Evolutionary conservation across 2,329 filamentous ascomycete genomes (phyloP).

Genomic region (Fusarium sp.): DNA sequence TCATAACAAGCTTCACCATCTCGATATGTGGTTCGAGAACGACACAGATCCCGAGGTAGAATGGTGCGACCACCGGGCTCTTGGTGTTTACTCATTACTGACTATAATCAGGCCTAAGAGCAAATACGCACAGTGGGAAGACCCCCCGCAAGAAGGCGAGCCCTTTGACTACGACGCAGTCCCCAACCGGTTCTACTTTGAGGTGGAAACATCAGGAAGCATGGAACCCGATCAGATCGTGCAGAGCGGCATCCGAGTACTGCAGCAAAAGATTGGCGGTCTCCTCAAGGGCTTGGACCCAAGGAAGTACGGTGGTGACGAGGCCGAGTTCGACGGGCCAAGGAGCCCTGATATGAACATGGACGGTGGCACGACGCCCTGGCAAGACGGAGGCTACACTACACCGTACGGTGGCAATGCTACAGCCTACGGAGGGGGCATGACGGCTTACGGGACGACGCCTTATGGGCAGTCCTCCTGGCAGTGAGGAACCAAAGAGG

Average conservation of each 20-base stretch:
- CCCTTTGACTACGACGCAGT: slow-evolving; percentile 91
- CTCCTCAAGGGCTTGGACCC: slow-evolving; percentile 73
- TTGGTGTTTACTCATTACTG: not conserved
- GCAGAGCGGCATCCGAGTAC: slow-evolving; percentile 85
- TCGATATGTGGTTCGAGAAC: slow-evolving; percentile 93
- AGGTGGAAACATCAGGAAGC: slow-evolving; percentile 89
- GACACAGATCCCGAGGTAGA: slow-evolving; percentile 79
- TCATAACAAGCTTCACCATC: slow-evolving; percentile 92
- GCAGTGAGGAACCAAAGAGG: slow-evolving; percentile 52
- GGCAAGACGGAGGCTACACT: slow-evolving; percentile 74
- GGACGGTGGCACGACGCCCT: slow-evolving; percentile 67
- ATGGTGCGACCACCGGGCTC: slow-evolving; percentile 71
- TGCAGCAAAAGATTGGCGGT: slow-evolving; percentile 90
- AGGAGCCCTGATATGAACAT: slow-evolving; percentile 74
- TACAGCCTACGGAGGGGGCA: slow-evolving; percentile 76
- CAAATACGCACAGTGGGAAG: slow-evolving; percentile 83
- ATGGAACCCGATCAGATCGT: slow-evolving; percentile 92
- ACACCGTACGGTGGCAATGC: slow-evolving; percentile 75
- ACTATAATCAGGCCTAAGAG: slow-evolving; percentile 76
- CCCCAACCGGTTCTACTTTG: slow-evolving; percentile 89
- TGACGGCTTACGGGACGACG: slow-evolving; percentile 73
- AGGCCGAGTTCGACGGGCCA: slow-evolving; percentile 72
- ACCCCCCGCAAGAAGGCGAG: slow-evolving; percentile 83
- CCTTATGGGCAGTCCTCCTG: slow-evolving; percentile 64
- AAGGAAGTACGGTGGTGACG: slow-evolving; percentile 64